Evolutionary conservation across 1,139 yeast species (phyloP), one percentile per base, ranked within the genome.

Genomic region (Candida tunisiensis): DNA sequence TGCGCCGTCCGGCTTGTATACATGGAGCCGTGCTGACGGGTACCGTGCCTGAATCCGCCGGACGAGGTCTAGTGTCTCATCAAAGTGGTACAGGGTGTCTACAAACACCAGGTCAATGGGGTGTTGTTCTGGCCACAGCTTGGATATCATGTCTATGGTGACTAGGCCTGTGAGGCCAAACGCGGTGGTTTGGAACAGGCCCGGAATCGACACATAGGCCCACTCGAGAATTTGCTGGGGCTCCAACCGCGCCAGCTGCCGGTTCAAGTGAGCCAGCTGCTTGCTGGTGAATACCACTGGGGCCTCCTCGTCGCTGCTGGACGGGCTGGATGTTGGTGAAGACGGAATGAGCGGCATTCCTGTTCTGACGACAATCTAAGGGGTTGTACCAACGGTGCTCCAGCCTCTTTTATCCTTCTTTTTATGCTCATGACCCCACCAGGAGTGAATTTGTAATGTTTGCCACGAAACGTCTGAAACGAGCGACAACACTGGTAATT

Each of bases 161-260:
- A 77, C 93, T 33, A 85, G 55, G 0, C 98, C 98, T 1, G 94
- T 79, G 23, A 88, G 62, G 0, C 98, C 98, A 53, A 85, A 82
- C 2, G 96, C 96, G 0, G 96, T 82, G 3, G 94, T 83, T 51
- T 88, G 98, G 46, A 52, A 83, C 19, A 88, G 58, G 20, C 70
- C 63, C 4, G 94, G 94, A 42, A 85, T 73, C 0, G 93, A 80
- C 16, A 65, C 51, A 16, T 77, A 56, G 1, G 94, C 70, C 96
- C 96, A 88, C 44, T 62, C 59, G 23, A 85, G 57, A 34, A 85
- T 69, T 32, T 82, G 82, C 38, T 69, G 66, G 0, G 96, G 82
- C 2, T 69, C 41, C 19, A 73, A 51, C 10, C 57, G 44, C 16
- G 62, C 57, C 15, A 85, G 63, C 17, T 63, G 59, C n/a, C 54